Percentiles rank a stretch among this genome's conserved stretches.
These are phyloP conservation scores for Amanita rimosa DNA, from an alignment of 768 basidiomycete genomes.

Conservation along the genomic window DNA sequence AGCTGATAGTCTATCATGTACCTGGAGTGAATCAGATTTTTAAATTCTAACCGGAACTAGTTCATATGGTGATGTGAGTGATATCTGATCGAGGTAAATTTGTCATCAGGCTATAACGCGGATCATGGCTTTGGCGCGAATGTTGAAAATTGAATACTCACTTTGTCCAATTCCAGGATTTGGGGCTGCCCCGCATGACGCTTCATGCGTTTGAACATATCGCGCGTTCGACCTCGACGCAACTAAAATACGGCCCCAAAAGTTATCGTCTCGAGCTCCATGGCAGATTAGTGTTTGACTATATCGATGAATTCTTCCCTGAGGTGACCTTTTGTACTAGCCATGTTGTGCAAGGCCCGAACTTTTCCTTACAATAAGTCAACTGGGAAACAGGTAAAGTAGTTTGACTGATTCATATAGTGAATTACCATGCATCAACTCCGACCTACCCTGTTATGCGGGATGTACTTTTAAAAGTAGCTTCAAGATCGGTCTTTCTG, in stretches of 20 bases:
- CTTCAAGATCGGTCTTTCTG: slow-evolving; percentile 34
- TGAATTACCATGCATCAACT: slow-evolving; percentile 76
- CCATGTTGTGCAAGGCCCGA: slow-evolving; percentile 70
- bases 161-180: too few relatives aligned
- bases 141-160: too few relatives aligned
- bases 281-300: slow-evolving; percentile 61
- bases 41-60: too few relatives aligned
- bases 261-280: slow-evolving; percentile 63
- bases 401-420: background rate
- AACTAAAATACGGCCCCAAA: slow-evolving; percentile 81
- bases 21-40: too few relatives aligned
- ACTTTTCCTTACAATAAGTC: slow-evolving; percentile 74
- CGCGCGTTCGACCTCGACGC: slow-evolving; percentile 87
- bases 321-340: slow-evolving; percentile 83
- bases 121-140: slow-evolving; percentile 50
- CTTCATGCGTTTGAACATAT: too few relatives aligned
- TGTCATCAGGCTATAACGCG: background rate
- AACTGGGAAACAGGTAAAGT: slow-evolving; percentile 54
- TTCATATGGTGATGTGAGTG: slow-evolving; percentile 78
- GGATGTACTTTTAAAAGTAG: slow-evolving; percentile 51
- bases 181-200: too few relatives aligned
- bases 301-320: slow-evolving; percentile 69
- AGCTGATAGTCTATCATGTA: too few relatives aligned
- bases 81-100: slow-evolving; percentile 62
- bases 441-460: slow-evolving; percentile 68